A percentile compares a stretch with the other conserved stretches of the same genome.
Conservation (phyloP, 768 basidiomycete species). For the button mushroom (Agaricus bisporus) region DNA sequence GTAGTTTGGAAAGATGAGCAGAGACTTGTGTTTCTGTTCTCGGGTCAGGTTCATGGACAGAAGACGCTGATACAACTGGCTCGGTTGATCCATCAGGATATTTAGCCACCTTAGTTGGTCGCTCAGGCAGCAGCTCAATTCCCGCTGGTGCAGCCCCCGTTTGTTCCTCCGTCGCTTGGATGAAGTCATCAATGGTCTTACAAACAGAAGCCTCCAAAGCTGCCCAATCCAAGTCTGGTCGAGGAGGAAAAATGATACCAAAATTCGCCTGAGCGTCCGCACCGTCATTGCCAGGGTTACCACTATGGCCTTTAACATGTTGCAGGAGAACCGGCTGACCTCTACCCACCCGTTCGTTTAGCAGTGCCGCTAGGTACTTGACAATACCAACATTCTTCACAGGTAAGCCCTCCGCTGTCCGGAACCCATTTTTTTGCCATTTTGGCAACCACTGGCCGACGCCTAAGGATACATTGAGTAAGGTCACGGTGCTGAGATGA, state of each 20-base stretch:
- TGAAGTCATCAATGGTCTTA: neutral
- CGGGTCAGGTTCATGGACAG: no score
- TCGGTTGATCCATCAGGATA: neutral
- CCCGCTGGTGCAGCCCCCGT: neutral
- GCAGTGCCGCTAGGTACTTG: conserved; percentile 57
- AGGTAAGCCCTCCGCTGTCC: conserved; percentile 36
- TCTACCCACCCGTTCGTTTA: conserved; percentile 41
- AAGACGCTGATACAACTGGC: neutral
- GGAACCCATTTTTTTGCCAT: conserved; percentile 59
- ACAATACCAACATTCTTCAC: conserved; percentile 76
- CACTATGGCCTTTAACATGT: conserved; percentile 77
- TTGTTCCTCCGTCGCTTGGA: neutral
- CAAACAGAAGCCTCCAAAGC: conserved; percentile 16
- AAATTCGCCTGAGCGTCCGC: conserved; percentile 71
- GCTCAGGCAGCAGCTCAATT: neutral
- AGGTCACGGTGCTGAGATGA: neutral
- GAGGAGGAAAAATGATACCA: conserved; percentile 37
- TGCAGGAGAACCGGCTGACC: conserved; percentile 58
- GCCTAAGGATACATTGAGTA: conserved; percentile 37
- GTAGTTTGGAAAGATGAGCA: neutral
- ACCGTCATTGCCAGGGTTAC: conserved; percentile 77
- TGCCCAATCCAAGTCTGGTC: conserved; percentile 58
- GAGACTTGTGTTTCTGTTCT: neutral
- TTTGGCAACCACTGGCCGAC: conserved; percentile 58
- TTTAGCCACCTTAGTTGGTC: conserved; percentile 2